Conservation (phyloP, 2,329 filamentous ascomycete species). For the Ophiostoma angusticollis region DNA sequence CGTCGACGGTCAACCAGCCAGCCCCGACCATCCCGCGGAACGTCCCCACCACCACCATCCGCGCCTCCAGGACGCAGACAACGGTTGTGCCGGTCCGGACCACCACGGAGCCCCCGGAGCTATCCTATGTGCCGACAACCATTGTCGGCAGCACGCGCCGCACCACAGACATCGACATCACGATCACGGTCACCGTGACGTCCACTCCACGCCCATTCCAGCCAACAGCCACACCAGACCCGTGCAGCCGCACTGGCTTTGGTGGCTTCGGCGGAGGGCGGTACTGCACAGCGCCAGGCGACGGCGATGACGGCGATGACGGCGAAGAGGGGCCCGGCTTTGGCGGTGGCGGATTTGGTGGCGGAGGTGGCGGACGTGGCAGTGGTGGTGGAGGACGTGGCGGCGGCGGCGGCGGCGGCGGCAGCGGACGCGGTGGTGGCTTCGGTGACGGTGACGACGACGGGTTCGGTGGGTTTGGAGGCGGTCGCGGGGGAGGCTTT, state of each 20-base stretch:
- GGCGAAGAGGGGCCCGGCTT: neutral
- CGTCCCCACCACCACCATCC: constrained; percentile 7
- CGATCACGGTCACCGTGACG: constrained; percentile 5
- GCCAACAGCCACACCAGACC: neutral
- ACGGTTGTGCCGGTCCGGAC: neutral
- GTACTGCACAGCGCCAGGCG: constrained; percentile 1
- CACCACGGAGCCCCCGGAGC: neutral
- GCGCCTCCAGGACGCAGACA: neutral
- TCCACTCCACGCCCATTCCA: neutral
- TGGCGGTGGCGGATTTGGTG: constrained; percentile 2
- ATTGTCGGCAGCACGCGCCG: constrained; percentile 1
- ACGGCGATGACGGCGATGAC: constrained; percentile 5
- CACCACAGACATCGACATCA: constrained; percentile 3
- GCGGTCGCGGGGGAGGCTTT: too few relatives aligned
- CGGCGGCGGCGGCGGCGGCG: neutral
- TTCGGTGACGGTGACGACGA: too few relatives aligned
- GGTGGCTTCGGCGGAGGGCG: constrained; percentile 1
- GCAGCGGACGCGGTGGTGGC: too few relatives aligned
- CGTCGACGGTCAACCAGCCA: neutral
- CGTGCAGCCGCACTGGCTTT: constrained; percentile 1
- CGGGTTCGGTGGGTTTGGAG: too few relatives aligned
- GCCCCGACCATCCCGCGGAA: constrained; percentile 1
- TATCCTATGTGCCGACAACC: constrained; percentile 4
- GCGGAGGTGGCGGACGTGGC: neutral
- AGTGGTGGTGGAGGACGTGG: neutral